Conservation (phyloP, 1,284 basidiomycete species). For the Lignosus rhinocerotis region DNA sequence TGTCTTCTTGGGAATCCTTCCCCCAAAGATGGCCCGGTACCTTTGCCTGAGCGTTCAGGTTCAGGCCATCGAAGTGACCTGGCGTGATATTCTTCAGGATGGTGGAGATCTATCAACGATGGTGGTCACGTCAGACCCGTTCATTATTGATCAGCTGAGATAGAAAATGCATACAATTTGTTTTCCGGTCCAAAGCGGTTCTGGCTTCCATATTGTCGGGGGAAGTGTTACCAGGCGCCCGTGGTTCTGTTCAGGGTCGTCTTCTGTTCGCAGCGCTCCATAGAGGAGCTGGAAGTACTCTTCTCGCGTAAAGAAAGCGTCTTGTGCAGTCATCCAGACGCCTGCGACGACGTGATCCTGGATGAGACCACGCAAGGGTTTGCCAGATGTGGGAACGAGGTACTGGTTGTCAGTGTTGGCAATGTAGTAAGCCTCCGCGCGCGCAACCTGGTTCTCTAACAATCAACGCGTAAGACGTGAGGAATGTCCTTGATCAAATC, state of each 20-base stretch:
- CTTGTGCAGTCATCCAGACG: slow-evolving; percentile 98
- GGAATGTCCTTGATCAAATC: not conserved
- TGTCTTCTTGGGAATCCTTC: slow-evolving; percentile 76
- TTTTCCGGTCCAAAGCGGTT: slow-evolving; percentile 95
- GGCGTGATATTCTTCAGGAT: slow-evolving; percentile 93
- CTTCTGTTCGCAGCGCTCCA: slow-evolving; percentile 91
- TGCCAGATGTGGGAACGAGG: slow-evolving; percentile 96
- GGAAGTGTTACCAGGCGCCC: slow-evolving; percentile 82
- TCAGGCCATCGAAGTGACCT: slow-evolving; percentile 77
- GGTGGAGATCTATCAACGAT: slow-evolving; percentile 78
- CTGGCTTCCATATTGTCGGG: slow-evolving; percentile 91
- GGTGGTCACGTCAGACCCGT: slow-evolving; percentile 5
- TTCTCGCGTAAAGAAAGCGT: slow-evolving; percentile 92
- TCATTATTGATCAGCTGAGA: not conserved
- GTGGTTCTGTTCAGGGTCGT: slow-evolving; percentile 59
- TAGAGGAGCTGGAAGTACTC: slow-evolving; percentile 98
- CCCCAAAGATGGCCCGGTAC: slow-evolving; percentile 87
- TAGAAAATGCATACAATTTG: slow-evolving; percentile 73
- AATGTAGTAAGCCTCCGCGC: slow-evolving; percentile 92
- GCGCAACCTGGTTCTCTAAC: slow-evolving; percentile 87
- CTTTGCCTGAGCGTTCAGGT: slow-evolving; percentile 86
- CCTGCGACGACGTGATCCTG: slow-evolving; percentile 99
- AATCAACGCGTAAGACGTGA: slow-evolving; percentile 11
- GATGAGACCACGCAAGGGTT: slow-evolving; percentile 96
- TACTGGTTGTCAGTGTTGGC: slow-evolving; percentile 99